Conservation (phyloP, 495 filamentous ascomycete genomes). For the Penicillium salamii region DNA sequence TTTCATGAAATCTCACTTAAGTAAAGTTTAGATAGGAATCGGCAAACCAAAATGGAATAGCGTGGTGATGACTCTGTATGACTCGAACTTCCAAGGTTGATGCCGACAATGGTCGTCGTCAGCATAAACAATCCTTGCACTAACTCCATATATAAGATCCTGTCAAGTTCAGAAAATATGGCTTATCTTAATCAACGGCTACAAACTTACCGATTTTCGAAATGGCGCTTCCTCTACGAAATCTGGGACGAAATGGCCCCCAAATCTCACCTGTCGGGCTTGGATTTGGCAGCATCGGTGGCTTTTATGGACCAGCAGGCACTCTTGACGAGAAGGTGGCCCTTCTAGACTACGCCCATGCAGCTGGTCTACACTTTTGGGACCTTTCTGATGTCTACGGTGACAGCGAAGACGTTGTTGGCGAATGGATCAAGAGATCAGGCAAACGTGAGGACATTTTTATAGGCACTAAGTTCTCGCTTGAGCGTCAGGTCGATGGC, state of each 20-base stretch:
- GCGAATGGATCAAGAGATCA: conserved; percentile 54
- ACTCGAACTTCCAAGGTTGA: neutral
- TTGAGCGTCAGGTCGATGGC: conserved; percentile 11
- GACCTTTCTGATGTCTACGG: conserved; percentile 52
- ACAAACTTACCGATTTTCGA: neutral
- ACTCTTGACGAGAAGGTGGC: conserved; percentile 29
- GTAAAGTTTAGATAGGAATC: neutral
- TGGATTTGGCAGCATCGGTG: conserved; percentile 52
- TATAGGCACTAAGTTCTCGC: conserved; percentile 55
- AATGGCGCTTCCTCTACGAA: conserved; percentile 24
- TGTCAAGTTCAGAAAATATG: no score
- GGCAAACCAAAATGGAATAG: neutral
- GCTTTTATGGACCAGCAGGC: conserved; percentile 43
- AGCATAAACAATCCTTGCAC: neutral
- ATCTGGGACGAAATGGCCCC: conserved; percentile 52
- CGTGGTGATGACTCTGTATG: neutral
- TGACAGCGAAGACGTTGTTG: conserved; percentile 48
- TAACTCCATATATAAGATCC: neutral
- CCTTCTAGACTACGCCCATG: conserved; percentile 44
- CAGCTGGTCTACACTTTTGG: conserved; percentile 56
- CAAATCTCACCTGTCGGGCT: conserved; percentile 51
- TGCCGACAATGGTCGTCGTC: neutral
- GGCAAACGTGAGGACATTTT: conserved; percentile 59
- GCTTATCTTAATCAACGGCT: no score
- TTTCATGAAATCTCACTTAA: no score